A percentile compares a stretch with the other conserved stretches of the same genome.
These are phyloP conservation scores for Exophiala sp. DNA, from an alignment of 2,329 filamentous ascomycete genomes.

Conservation along the genomic window DNA sequence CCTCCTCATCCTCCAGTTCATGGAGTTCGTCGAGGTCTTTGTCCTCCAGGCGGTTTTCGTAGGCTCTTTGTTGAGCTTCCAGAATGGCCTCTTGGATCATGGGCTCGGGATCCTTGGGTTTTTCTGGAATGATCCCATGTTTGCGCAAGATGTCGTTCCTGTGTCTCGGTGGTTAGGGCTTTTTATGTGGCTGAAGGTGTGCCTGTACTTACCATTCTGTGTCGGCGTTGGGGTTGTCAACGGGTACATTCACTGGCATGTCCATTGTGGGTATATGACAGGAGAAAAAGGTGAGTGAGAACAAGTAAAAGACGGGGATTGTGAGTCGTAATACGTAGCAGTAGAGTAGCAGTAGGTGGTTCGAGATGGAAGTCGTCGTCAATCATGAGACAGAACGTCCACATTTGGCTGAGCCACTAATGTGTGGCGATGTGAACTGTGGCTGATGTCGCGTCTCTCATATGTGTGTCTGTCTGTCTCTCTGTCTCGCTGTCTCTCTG, in stretches of 20 bases:
- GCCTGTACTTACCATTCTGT: constrained; percentile 73
- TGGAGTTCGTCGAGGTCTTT: constrained; percentile 92
- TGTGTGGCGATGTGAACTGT: background rate
- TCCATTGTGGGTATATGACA: background rate
- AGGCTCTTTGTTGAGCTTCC: constrained; percentile 73
- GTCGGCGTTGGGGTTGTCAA: constrained; percentile 92
- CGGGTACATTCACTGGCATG: constrained; percentile 67
- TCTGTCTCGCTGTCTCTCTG: no score
- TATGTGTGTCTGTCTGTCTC: no score
- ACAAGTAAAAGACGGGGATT: no score
- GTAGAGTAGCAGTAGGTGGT: background rate
- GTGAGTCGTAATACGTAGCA: no score
- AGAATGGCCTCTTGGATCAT: constrained; percentile 91
- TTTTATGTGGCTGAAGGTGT: background rate
- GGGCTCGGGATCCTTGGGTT: constrained; percentile 87
- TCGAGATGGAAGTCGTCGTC: no score
- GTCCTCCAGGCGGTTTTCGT: constrained; percentile 88
- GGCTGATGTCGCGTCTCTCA: background rate
- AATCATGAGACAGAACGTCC: no score
- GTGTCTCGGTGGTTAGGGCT: constrained; percentile 1
- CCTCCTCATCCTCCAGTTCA: constrained; percentile 90
- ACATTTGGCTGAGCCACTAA: no score
- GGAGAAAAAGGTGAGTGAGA: background rate
- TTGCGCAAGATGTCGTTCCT: constrained; percentile 91
- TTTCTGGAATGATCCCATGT: constrained; percentile 95